Conservation (phyloP, 345 rosid species). For the Salix koriyanagi region DNA sequence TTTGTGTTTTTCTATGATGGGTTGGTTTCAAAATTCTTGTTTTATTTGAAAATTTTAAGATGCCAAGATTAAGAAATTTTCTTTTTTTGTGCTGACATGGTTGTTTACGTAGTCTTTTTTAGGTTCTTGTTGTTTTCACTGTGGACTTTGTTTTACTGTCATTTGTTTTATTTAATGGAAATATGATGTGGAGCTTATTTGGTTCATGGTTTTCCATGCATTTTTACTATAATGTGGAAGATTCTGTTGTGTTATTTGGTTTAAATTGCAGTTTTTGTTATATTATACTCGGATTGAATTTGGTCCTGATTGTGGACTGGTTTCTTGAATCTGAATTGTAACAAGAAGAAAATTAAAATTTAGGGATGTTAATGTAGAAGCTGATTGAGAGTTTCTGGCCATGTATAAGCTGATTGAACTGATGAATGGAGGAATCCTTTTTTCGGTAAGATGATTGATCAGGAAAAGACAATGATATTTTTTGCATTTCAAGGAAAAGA, state of each 20-base stretch:
- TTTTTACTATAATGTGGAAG: too few relatives aligned
- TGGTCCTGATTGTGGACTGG: neutral
- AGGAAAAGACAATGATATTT: neutral
- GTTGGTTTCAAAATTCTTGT: neutral
- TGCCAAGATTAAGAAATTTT: too few relatives aligned
- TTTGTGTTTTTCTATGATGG: neutral
- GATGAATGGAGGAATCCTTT: neutral
- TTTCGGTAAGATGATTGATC: neutral
- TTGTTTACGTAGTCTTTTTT: neutral
- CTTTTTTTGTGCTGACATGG: too few relatives aligned
- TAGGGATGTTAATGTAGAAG: conserved; percentile 2
- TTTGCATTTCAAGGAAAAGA: neutral
- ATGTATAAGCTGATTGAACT: neutral
- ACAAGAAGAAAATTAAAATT: neutral
- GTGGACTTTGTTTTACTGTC: neutral
- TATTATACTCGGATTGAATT: neutral
- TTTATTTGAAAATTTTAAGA: neutral
- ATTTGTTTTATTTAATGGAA: too few relatives aligned
- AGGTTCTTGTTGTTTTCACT: neutral
- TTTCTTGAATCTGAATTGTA: neutral
- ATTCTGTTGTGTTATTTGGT: too few relatives aligned
- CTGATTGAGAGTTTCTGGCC: neutral
- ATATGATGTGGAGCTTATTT: too few relatives aligned
- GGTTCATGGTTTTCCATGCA: too few relatives aligned
- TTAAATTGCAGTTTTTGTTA: neutral